Percentiles rank a stretch among this genome's conserved stretches.
These are phyloP conservation scores for Calonectria pauciramosa DNA, from an alignment of 2,329 filamentous ascomycete genomes.

Conservation along the genomic window DNA sequence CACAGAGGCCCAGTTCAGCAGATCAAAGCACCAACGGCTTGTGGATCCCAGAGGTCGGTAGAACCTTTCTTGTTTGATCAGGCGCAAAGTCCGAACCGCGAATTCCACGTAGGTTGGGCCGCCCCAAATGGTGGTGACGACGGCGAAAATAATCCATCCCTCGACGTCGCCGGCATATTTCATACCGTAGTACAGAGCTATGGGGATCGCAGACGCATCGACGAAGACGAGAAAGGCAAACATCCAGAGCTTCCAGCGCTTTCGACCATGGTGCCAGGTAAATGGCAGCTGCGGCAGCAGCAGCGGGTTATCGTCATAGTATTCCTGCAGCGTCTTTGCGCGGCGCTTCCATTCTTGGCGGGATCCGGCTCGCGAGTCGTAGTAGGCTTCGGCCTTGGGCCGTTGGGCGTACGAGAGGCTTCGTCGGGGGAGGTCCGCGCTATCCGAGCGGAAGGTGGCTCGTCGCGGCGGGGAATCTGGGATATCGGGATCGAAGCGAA, in stretches of 20 bases:
- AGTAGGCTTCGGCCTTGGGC: slow-evolving; percentile 53
- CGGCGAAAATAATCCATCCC: slow-evolving; percentile 62
- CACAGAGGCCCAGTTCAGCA: slow-evolving; percentile 61
- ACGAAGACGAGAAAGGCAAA: slow-evolving; percentile 64
- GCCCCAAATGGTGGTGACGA: slow-evolving; percentile 69
- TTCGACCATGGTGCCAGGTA: slow-evolving; percentile 57
- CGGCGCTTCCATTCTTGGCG: slow-evolving; percentile 52
- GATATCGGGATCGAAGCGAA: slow-evolving; percentile 37
- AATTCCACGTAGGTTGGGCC: slow-evolving; percentile 69
- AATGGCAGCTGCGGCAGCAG: slow-evolving; percentile 57
- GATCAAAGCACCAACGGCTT: slow-evolving; percentile 64
- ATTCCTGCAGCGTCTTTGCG: slow-evolving; percentile 53
- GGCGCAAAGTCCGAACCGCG: slow-evolving; percentile 61
- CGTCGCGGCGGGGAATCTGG: slow-evolving; percentile 26
- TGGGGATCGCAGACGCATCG: slow-evolving; percentile 59
- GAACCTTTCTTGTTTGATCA: slow-evolving; percentile 62
- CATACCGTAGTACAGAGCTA: slow-evolving; percentile 66
- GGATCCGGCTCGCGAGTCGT: slow-evolving; percentile 56
- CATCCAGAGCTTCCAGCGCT: slow-evolving; percentile 60
- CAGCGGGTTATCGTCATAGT: slow-evolving; percentile 55
- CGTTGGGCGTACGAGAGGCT: slow-evolving; percentile 54
- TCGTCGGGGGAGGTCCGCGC: slow-evolving; percentile 42
- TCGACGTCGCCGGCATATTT: slow-evolving; percentile 56
- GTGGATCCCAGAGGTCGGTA: slow-evolving; percentile 64
- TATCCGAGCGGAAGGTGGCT: slow-evolving; percentile 30